Percentiles rank a stretch among this genome's conserved stretches.
phyloP scores from a whole-genome alignment of 2,329 filamentous ascomycete species.

The Xylaria sp. region DNA sequence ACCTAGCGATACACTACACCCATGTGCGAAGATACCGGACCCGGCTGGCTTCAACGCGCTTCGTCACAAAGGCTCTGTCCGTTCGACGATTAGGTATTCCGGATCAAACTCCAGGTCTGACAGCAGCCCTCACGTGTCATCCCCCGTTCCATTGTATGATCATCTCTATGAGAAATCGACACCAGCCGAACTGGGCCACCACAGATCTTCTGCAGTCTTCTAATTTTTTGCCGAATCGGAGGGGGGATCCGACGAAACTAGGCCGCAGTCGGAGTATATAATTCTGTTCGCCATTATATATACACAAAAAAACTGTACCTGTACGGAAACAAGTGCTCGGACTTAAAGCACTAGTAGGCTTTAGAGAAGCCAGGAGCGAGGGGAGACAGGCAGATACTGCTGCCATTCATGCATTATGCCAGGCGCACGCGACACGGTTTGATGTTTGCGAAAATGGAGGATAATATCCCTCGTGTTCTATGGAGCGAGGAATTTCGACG shows the following conservation, averaged over 20 bases:
- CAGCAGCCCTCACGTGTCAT: neutral
- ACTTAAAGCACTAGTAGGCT: constrained; percentile 23
- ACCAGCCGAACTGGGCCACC: neutral
- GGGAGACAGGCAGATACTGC: constrained; percentile 14
- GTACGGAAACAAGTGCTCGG: constrained; percentile 19
- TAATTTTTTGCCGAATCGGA: neutral
- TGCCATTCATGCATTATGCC: constrained; percentile 21
- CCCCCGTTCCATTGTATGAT: constrained; percentile 4
- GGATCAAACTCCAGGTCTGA: neutral
- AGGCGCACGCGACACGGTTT: constrained; percentile 17
- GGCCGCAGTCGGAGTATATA: constrained; percentile 9
- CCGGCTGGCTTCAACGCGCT: neutral
- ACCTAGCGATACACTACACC: neutral
- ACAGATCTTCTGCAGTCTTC: neutral
- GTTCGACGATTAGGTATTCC: neutral
- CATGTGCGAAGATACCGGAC: neutral
- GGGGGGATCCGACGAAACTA: neutral
- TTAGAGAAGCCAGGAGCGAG: constrained; percentile 5
- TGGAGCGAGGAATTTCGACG: neutral
- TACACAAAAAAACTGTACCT: constrained; percentile 25
- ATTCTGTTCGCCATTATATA: constrained; percentile 19
- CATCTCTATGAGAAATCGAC: constrained; percentile 17
- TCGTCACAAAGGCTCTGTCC: neutral
- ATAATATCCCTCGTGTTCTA: constrained; percentile 11
- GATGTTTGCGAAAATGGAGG: constrained; percentile 16